These are phyloP conservation scores for Neurospora discreta DNA, from an alignment of 495 filamentous ascomycete genomes.

Conservation along the genomic window DNA sequence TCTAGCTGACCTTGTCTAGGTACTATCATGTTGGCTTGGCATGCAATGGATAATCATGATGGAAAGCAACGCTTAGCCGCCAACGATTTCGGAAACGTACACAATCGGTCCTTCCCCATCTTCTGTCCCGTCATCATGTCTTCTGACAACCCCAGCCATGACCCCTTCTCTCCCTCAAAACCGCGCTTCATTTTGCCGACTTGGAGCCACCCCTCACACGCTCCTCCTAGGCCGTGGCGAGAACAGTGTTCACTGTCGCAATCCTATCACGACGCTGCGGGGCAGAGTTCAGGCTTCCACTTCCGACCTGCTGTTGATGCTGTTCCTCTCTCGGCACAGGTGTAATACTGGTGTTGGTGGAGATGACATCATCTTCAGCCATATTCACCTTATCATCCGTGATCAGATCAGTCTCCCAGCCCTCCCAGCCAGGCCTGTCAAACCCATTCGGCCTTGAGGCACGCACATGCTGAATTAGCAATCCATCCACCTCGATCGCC, in stretches of 20 bases:
- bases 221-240: background rate
- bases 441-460: slow-evolving; percentile 47
- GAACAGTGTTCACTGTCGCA: background rate
- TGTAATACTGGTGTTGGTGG: background rate
- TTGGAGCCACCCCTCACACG: background rate
- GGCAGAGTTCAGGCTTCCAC: background rate
- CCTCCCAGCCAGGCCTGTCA: slow-evolving; percentile 42
- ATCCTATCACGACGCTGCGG: background rate
- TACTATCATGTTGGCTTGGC: background rate
- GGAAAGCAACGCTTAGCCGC: background rate
- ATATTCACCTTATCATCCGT: background rate
- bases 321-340: background rate
- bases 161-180: background rate
- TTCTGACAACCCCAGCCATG: background rate
- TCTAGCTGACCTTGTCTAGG: background rate
- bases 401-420: slow-evolving; percentile 33
- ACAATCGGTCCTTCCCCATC: background rate
- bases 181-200: background rate
- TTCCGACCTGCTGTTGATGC: background rate
- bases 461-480: slow-evolving; percentile 42
- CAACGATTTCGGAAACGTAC: background rate
- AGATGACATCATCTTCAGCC: slow-evolving; percentile 6
- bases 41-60: background rate
- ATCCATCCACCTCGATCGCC: slow-evolving; percentile 38
- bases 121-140: background rate